Percentiles rank a stretch among this genome's conserved stretches.
Evolutionary conservation across 2,329 filamentous ascomycete genomes (phyloP).

Genomic region (Penicillium sp.): DNA sequence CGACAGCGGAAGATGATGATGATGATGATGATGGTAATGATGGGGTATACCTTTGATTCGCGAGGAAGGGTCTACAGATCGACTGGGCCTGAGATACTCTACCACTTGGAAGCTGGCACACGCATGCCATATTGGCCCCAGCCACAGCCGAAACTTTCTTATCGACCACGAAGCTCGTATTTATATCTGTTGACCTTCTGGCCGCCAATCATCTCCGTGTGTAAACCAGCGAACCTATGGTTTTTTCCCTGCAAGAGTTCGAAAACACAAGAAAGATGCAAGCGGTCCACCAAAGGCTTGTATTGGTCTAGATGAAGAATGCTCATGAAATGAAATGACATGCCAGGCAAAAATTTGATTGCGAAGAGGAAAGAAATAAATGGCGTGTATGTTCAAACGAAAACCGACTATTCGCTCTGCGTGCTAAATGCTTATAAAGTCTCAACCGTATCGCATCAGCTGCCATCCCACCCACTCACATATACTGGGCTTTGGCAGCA

Average conservation of each 20-base stretch:
- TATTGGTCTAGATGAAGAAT: conserved; percentile 21
- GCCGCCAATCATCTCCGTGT: neutral
- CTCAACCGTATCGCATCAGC: conserved; percentile 30
- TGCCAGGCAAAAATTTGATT: conserved; percentile 6
- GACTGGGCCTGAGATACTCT: neutral
- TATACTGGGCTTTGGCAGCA: conserved; percentile 20
- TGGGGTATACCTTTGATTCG: conserved; percentile 38
- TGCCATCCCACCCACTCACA: conserved; percentile 23
- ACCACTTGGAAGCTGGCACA: neutral
- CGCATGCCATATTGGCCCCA: neutral
- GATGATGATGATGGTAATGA: conserved; percentile 16
- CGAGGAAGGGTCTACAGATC: neutral
- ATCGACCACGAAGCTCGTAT: neutral
- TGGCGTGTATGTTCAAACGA: conserved; percentile 22
- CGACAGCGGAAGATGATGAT: conserved; percentile 8
- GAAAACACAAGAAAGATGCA: conserved; percentile 7
- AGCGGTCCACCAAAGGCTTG: conserved; percentile 18
- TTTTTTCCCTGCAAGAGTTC: neutral
- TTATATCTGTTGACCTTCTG: neutral
- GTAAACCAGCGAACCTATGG: neutral
- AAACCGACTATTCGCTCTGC: conserved; percentile 36
- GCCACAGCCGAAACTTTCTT: neutral
- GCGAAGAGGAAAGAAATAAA: neutral
- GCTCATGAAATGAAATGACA: conserved; percentile 6
- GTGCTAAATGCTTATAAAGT: conserved; percentile 43